These are phyloP conservation scores for Fusarium chuoi DNA, from an alignment of 2,329 filamentous ascomycete species.

Conservation along the genomic window DNA sequence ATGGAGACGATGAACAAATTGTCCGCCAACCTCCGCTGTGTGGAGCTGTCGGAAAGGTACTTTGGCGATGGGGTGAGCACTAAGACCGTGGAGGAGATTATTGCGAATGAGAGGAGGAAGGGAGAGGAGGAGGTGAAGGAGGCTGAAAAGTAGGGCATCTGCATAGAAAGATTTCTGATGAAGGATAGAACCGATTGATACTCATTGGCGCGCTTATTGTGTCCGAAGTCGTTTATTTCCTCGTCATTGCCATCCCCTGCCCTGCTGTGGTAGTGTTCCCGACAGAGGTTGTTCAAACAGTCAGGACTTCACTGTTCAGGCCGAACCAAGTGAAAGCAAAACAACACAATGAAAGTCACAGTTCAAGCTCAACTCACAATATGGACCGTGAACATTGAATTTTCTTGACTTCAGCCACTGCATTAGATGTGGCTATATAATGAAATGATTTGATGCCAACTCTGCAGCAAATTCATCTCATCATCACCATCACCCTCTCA, in stretches of 20 bases:
- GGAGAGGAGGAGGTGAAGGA: conserved; percentile 42
- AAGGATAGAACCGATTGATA: background rate
- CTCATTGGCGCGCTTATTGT: background rate
- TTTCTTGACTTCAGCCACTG: background rate
- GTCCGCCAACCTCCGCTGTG: conserved; percentile 55
- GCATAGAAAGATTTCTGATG: background rate
- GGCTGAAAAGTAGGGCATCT: conserved; percentile 5
- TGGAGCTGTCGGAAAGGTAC: conserved; percentile 42
- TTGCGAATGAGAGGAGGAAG: conserved; percentile 42
- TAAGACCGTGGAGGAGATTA: conserved; percentile 43
- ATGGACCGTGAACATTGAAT: background rate
- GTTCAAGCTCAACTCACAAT: background rate
- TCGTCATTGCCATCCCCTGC: background rate
- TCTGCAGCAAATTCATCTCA: background rate
- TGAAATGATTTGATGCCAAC: background rate
- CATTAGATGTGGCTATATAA: background rate
- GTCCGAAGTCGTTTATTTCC: background rate
- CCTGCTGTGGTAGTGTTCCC: background rate
- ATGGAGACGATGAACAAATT: conserved; percentile 97
- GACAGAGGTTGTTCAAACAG: background rate
- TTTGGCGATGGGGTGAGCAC: conserved; percentile 41
- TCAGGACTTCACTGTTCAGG: background rate
- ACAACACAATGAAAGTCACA: too few species aligned
- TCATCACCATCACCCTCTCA: background rate
- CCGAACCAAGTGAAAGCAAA: background rate